These are phyloP conservation scores for Trifolium fragiferum DNA, from an alignment of 306 rosid genomes.

Conservation along the genomic window DNA sequence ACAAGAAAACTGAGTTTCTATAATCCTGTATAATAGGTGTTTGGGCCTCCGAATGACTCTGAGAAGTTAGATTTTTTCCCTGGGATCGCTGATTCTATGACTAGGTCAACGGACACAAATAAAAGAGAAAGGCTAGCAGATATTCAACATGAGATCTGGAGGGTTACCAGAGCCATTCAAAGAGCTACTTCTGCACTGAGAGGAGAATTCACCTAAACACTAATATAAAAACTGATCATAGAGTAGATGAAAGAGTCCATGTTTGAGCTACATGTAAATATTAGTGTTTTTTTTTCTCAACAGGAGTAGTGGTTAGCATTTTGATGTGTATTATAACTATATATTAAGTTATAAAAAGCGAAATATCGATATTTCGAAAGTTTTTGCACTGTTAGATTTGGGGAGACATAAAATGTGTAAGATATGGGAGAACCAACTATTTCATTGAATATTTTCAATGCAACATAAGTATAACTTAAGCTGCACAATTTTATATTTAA, in stretches of 20 bases:
- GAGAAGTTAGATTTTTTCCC: conserved; percentile 78
- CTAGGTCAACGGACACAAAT: conserved; percentile 43
- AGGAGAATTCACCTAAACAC: conserved; percentile 69
- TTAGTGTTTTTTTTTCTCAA: neutral
- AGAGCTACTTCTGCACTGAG: conserved; percentile 75
- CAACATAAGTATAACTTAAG: no score
- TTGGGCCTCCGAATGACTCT: conserved; percentile 66
- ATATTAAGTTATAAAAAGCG: conserved; percentile 7
- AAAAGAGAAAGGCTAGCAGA: conserved; percentile 48
- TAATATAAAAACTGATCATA: neutral
- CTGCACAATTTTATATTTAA: neutral
- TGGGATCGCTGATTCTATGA: conserved; percentile 75
- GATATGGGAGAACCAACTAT: no score
- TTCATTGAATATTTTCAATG: no score
- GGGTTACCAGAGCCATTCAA: conserved; percentile 79
- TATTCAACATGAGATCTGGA: conserved; percentile 89
- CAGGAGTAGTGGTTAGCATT: conserved; percentile 19
- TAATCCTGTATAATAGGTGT: conserved; percentile 53
- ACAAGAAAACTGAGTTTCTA: conserved; percentile 3
- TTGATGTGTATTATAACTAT: conserved; percentile 20
- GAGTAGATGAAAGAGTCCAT: neutral
- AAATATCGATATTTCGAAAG: neutral
- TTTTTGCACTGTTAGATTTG: neutral
- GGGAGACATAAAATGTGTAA: no score
- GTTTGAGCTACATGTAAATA: conserved; percentile 30